phyloP scores from a whole-genome alignment of 1,284 basidiomycete species.

The Pyrrhoderma noxium region DNA sequence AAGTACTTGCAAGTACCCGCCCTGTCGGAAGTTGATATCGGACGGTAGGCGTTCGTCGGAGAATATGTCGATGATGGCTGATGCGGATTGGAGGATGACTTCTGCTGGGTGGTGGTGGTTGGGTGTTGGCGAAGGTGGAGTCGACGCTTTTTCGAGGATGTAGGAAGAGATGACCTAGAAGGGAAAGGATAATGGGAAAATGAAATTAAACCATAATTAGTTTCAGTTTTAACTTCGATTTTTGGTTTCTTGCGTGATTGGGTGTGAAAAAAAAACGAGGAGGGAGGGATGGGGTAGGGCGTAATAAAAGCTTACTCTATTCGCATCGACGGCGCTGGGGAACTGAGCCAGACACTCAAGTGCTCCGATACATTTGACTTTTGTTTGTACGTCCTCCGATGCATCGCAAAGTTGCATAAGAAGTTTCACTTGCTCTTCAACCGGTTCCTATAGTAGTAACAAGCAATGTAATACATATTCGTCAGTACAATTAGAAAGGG shows the following conservation, averaged over 20 bases:
- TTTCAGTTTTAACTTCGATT: no score
- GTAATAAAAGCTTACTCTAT: constrained; percentile 59
- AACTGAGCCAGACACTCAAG: constrained; percentile 76
- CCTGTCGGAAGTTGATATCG: constrained; percentile 73
- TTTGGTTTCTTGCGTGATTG: no score
- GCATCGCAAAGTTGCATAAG: constrained; percentile 60
- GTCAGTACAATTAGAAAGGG: not conserved
- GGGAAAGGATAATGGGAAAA: no score
- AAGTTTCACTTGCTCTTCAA: constrained; percentile 54
- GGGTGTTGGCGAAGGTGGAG: constrained; percentile 29
- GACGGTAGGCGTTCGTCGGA: constrained; percentile 84
- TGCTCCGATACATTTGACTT: constrained; percentile 75
- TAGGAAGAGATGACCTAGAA: constrained; percentile 62
- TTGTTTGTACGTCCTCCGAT: constrained; percentile 45
- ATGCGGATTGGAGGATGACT: constrained; percentile 71
- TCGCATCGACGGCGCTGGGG: constrained; percentile 55
- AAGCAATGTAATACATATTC: no score
- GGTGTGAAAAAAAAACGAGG: no score
- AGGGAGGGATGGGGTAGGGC: no score
- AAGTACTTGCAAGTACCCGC: constrained; percentile 47
- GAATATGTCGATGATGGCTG: constrained; percentile 90
- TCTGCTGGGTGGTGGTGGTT: constrained; percentile 56
- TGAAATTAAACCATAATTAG: no score
- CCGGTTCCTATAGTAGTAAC: constrained; percentile 40
- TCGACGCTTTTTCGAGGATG: constrained; percentile 49